Evolutionary conservation across 2,329 filamentous ascomycete genomes (phyloP), one percentile per base, ranked within the genome.

Genomic region (Drechslera avenae): DNA sequence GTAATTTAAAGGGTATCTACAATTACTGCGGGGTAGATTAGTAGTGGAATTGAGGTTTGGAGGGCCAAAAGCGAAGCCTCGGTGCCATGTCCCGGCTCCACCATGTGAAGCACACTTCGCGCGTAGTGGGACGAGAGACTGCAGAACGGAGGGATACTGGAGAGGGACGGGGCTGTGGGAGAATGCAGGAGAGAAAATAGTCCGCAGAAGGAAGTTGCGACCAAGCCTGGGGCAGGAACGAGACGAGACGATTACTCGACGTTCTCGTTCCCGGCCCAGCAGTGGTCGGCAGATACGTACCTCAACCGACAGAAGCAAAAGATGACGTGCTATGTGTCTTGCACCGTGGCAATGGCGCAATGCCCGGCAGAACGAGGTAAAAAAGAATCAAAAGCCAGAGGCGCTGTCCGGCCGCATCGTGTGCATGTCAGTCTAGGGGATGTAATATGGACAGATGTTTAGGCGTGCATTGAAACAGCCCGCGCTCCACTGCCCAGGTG

Each of bases 1-100:
- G 55, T 45, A 54, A 50, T 46, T 57, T 40, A 63, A 65, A 54
- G 67, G 64, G 63, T 69, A 72, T 70, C 66, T 69, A 67, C 43
- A 68, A 69, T 61, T 62, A 69, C 69, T 72, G 19, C 4, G 54
- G 16, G 42, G 19, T 17, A 13, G 13, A 58, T 73, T 56, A 73
- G 70, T 54, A 39, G 50, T 56, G 53, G 9, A 52, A n/a, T 42
- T 34, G 28, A n/a, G n/a, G 13, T 43, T 21, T 36, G 23, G 26
- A 26, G 35, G 34, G 32, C 46, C 39, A 26, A 36, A 44, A 17
- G 36, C 19, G 39, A 52, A 42, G 52, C 47, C 47, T 56, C 37
- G 46, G 54, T 42, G 52, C 46, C 56, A 44, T 18, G 46, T 41
- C 39, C 39, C 39, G 46, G 35, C 18, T 35, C 30, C 34, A 18